A percentile compares a stretch with the other conserved stretches of the same genome.
Conservation (phyloP, 2,329 filamentous ascomycete species). For the Ophiocordyceps sinensis region DNA sequence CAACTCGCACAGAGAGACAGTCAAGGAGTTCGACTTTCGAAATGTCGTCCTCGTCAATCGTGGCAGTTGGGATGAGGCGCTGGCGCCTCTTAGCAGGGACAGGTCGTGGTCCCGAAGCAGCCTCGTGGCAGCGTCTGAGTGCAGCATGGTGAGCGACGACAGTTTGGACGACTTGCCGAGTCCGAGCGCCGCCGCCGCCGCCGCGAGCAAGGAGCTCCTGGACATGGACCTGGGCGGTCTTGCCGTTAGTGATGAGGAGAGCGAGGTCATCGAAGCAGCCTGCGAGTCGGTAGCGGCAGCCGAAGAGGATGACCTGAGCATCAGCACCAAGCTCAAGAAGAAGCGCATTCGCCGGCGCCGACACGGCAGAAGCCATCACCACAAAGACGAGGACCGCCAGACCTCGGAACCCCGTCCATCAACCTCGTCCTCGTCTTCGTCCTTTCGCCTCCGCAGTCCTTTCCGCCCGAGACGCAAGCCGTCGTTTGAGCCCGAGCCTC, state of each 20-base stretch:
- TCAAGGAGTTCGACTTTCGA: constrained; percentile 69
- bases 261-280: constrained; percentile 14
- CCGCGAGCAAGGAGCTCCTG: constrained; percentile 34
- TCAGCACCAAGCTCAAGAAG: constrained; percentile 36
- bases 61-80: constrained; percentile 69
- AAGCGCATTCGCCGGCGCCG: constrained; percentile 18
- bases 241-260: constrained; percentile 20
- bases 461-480: constrained; percentile 10
- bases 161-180: constrained; percentile 25
- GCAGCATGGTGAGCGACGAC: constrained; percentile 18
- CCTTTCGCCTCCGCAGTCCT: constrained; percentile 8
- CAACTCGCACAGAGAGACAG: constrained; percentile 46
- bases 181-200: constrained; percentile 38
- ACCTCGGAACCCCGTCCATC: constrained; percentile 7
- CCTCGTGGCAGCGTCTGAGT: constrained; percentile 12
- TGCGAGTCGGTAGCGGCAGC: constrained; percentile 19
- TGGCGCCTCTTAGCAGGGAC: constrained; percentile 47
- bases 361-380: constrained; percentile 18
- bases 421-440: constrained; percentile 7
- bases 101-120: constrained; percentile 20
- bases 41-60: constrained; percentile 52
- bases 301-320: constrained; percentile 17
- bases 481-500: constrained; percentile 7
- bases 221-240: constrained; percentile 24
- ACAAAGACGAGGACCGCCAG: constrained; percentile 10